Evolutionary conservation across 2,329 filamentous ascomycete genomes (phyloP).

Genomic region (Lomentospora prolificans): DNA sequence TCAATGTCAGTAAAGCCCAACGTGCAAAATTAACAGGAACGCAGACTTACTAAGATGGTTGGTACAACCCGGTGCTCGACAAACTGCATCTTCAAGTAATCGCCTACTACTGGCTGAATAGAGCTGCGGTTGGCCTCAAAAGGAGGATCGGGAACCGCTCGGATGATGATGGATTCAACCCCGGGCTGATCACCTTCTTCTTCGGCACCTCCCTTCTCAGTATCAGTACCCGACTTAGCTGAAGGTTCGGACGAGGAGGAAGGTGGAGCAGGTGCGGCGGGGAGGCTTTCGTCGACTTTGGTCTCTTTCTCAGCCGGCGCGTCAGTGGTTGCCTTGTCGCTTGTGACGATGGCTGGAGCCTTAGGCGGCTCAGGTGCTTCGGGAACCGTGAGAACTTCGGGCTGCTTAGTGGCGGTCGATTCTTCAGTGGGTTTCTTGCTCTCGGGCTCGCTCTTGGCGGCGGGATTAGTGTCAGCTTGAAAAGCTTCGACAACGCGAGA

Average conservation of each 20-base stretch:
- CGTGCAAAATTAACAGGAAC: not conserved
- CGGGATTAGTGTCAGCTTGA: not conserved
- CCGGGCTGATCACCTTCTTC: not conserved
- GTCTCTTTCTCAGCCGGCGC: not conserved
- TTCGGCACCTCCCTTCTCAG: not conserved
- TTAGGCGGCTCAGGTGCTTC: not conserved
- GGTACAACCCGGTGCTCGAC: slow-evolving; percentile 91
- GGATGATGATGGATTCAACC: slow-evolving; percentile 5
- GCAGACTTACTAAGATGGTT: slow-evolving; percentile 69
- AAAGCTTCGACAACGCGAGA: not conserved
- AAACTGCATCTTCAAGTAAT: slow-evolving; percentile 92
- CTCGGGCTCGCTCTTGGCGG: not conserved
- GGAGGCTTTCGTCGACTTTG: not conserved
- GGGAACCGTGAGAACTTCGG: not conserved
- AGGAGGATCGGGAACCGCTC: not conserved
- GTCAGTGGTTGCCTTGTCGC: not conserved
- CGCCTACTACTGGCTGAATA: slow-evolving; percentile 68
- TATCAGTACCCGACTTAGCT: not conserved
- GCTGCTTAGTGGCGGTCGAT: not conserved
- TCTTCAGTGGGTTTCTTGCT: not conserved
- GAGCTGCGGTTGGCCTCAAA: not conserved
- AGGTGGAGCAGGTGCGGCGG: not conserved
- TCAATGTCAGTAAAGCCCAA: not conserved
- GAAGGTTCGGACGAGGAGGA: not conserved
- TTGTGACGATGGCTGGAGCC: not conserved